phyloP scores from a whole-genome alignment of 2,329 filamentous ascomycete species.

The Exophiala oligosperma region DNA sequence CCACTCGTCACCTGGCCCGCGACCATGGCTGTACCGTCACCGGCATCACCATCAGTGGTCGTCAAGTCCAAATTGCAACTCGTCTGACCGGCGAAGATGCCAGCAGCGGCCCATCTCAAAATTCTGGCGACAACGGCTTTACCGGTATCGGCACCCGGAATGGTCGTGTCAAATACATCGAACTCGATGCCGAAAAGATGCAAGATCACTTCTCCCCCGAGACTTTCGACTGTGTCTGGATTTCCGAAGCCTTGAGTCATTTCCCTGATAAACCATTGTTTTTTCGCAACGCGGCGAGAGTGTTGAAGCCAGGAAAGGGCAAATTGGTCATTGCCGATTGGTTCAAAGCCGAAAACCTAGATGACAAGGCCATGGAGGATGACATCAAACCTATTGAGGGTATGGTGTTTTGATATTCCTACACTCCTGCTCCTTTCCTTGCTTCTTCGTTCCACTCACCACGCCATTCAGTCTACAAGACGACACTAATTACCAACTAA shows the following conservation, averaged over 20 bases:
- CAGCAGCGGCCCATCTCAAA: neutral
- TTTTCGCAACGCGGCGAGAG: slow-evolving; percentile 53
- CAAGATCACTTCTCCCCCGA: slow-evolving; percentile 49
- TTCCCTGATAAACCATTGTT: slow-evolving; percentile 61
- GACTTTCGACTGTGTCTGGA: slow-evolving; percentile 60
- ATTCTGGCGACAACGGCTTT: neutral
- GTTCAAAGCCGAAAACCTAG: slow-evolving; percentile 57
- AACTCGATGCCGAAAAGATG: slow-evolving; percentile 64
- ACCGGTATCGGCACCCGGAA: slow-evolving; percentile 35
- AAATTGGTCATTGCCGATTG: slow-evolving; percentile 61
- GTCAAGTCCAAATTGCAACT: slow-evolving; percentile 60
- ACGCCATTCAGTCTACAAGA: no score
- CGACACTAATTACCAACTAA: no score
- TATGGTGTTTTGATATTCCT: slow-evolving; percentile 27
- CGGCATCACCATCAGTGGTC: slow-evolving; percentile 61
- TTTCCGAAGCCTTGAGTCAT: slow-evolving; percentile 62
- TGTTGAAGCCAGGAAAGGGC: slow-evolving; percentile 49
- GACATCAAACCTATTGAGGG: slow-evolving; percentile 63
- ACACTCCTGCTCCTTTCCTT: neutral
- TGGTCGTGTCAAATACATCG: slow-evolving; percentile 55
- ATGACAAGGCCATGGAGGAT: slow-evolving; percentile 43
- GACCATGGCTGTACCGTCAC: slow-evolving; percentile 55
- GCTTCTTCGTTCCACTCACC: neutral
- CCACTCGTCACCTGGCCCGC: slow-evolving; percentile 56
- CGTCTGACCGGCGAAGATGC: slow-evolving; percentile 46